These are phyloP conservation scores for Begonia masoniana DNA, from an alignment of 306 rosid genomes.

Conservation along the genomic window DNA sequence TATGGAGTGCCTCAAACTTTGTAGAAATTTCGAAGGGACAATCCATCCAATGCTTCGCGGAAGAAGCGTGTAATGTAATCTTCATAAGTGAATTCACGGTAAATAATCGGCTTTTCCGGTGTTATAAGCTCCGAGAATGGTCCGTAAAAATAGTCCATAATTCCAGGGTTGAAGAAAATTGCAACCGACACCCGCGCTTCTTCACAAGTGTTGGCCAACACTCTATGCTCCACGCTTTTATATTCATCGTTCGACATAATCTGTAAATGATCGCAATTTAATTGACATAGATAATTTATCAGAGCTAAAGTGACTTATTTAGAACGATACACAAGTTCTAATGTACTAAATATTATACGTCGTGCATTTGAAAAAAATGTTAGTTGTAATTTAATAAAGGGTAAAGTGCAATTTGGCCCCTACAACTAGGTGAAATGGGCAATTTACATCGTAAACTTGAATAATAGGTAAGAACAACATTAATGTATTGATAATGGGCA, in stretches of 20 bases:
- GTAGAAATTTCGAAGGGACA: constrained; percentile 42
- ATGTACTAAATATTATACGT: too few relatives aligned
- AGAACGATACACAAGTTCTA: too few relatives aligned
- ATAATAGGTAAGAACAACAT: too few relatives aligned
- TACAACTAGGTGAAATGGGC: too few relatives aligned
- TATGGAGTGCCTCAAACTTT: constrained; percentile 12
- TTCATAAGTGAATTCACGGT: constrained; percentile 22
- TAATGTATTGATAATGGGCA: too few relatives aligned
- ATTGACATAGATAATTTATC: too few relatives aligned
- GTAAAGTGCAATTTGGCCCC: too few relatives aligned
- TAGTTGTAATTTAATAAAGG: too few relatives aligned
- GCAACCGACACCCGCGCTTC: constrained; percentile 48
- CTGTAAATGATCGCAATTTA: constrained; percentile 8
- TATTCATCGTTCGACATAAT: constrained; percentile 49
- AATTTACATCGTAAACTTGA: too few relatives aligned
- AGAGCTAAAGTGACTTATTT: too few relatives aligned
- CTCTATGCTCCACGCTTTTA: constrained; percentile 68
- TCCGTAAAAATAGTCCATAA: constrained; percentile 37
- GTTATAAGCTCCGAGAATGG: constrained; percentile 66
- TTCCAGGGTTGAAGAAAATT: constrained; percentile 41
- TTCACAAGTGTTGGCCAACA: constrained; percentile 31
- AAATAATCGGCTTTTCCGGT: constrained; percentile 33
- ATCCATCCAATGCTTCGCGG: constrained; percentile 47
- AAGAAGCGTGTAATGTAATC: constrained; percentile 51
- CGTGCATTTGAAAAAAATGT: too few relatives aligned